Percentiles rank a stretch among this genome's conserved stretches.
Evolutionary conservation across 164 flowering plant species (phyloP).

Genomic region (Echeveria elegans): DNA sequence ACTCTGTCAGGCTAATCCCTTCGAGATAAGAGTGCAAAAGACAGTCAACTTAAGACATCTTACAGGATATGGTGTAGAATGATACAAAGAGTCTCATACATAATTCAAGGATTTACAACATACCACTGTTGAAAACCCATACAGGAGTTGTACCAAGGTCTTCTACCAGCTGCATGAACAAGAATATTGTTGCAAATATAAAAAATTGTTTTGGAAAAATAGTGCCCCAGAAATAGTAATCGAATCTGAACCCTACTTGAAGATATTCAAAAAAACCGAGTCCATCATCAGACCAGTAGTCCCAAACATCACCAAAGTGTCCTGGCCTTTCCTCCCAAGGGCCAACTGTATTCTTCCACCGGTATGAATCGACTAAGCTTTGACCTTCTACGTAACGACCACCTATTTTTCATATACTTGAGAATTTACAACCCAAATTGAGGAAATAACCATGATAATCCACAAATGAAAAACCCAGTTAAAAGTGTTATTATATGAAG

Average conservation of each 20-base stretch:
- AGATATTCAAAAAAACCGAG: conserved; percentile 81
- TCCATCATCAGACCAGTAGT: conserved; percentile 96
- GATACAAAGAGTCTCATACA: too few relatives aligned
- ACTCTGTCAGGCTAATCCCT: conserved; percentile 81
- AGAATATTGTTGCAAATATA: not conserved
- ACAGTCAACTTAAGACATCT: conserved; percentile 3
- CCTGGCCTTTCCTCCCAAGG: conserved; percentile 98
- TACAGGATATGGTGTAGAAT: not conserved
- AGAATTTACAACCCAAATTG: not conserved
- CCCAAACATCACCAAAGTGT: conserved; percentile 92
- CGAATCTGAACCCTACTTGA: conserved; percentile 35
- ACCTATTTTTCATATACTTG: not conserved
- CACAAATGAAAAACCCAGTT: not conserved
- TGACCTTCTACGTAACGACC: conserved; percentile 78
- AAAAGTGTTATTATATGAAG: not conserved
- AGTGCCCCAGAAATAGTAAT: too few relatives aligned
- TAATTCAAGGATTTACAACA: not conserved
- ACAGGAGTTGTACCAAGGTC: conserved; percentile 67
- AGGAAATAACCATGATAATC: not conserved
- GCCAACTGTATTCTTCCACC: conserved; percentile 85
- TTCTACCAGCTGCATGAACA: conserved; percentile 58
- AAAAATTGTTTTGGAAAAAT: not conserved
- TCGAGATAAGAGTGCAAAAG: conserved; percentile 11
- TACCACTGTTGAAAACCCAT: conserved; percentile 96
- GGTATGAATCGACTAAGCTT: conserved; percentile 81